Percentiles rank a stretch among this genome's conserved stretches.
These are phyloP conservation scores for Gonapodya sp. DNA, from an alignment of 192 early-diverging fungal genomes.

Conservation along the genomic window DNA sequence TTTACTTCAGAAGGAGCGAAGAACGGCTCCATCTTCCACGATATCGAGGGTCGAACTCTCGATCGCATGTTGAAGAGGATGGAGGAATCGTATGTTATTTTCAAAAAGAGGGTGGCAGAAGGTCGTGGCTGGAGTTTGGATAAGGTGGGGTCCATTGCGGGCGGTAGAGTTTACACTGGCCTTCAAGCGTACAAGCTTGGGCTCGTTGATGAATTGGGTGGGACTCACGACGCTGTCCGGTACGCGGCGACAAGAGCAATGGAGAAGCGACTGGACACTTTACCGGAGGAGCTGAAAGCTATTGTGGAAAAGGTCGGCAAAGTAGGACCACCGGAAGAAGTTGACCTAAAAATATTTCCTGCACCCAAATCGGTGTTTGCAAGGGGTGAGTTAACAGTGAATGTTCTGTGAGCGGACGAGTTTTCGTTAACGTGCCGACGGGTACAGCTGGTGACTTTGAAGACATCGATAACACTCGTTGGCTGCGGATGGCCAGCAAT, in stretches of 20 bases:
- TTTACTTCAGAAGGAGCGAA: slow-evolving; percentile 37
- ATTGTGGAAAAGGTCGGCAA: not conserved
- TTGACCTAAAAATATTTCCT: not conserved
- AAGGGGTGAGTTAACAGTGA: not conserved
- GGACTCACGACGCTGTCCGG: slow-evolving; percentile 27
- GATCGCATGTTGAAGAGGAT: slow-evolving; percentile 34
- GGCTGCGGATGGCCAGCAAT: not conserved
- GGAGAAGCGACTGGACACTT: not conserved
- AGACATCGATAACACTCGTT: not conserved
- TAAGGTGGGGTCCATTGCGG: slow-evolving; percentile 28
- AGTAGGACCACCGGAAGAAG: not conserved
- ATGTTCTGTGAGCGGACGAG: not conserved
- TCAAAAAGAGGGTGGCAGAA: slow-evolving; percentile 42
- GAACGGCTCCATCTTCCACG: slow-evolving; percentile 31
- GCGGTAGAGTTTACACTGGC: slow-evolving; percentile 56
- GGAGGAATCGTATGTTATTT: slow-evolving; percentile 42
- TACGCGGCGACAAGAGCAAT: not conserved
- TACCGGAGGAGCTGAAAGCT: not conserved
- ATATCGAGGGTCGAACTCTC: slow-evolving; percentile 33
- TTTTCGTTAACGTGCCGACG: not conserved
- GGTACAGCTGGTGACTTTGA: not conserved
- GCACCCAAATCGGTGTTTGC: not conserved
- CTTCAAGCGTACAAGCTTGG: slow-evolving; percentile 41
- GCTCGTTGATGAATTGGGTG: slow-evolving; percentile 55
- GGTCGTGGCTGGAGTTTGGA: slow-evolving; percentile 41